Evolutionary conservation across 805 yeast species (phyloP), one percentile per base, ranked within the genome.

Genomic region (Ogataea henricii): DNA sequence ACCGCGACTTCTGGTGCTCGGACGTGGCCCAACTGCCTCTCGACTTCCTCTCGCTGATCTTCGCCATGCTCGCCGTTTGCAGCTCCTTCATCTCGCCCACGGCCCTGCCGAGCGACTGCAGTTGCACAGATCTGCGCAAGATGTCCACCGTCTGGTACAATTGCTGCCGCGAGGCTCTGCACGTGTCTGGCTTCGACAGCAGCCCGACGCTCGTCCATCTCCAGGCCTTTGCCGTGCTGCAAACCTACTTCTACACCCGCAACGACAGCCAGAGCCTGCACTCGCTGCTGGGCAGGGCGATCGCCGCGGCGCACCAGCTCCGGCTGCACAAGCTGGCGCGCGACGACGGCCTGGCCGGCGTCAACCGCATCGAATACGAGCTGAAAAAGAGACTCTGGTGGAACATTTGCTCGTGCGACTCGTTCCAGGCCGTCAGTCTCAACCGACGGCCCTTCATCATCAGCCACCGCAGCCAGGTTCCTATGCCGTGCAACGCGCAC

Each of bases 401-500:
- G 61, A 60, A 57, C 27, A 26, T 57, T 3, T 49, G 56, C 29
- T 53, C 57, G 17, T 54, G 58, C 40, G 61, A 57, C 37, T 49
- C 58, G 9, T 54, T 45, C 40, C 50, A 46, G 37, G 49, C 53
- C 5, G 49, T 49, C 35, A 42, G 53, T 30, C 30, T 45, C 20
- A 42, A 49, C 27, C 17, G 61, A 25, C 52, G 57, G 4, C 59
- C 58, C 0, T 21, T 57, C 16, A 48, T 57, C 3, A 35, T 49
- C 16, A 51, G 57, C 4, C 59, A 57, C 36, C 35, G 39, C 20
- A 58, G 66, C 17, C 32, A 30, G 2, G 69, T 66, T 1, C 69
- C 71, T 13, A 59, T 60, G 43, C 70, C 69, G 3, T 56, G 67
- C 6, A 67, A 67, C 43, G 57, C 58, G 29, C 56, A 66, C 38